A percentile compares a stretch with the other conserved stretches of the same genome.
Conservation (phyloP, 2,329 filamentous ascomycete genomes). For the Ramularia endophylla region DNA sequence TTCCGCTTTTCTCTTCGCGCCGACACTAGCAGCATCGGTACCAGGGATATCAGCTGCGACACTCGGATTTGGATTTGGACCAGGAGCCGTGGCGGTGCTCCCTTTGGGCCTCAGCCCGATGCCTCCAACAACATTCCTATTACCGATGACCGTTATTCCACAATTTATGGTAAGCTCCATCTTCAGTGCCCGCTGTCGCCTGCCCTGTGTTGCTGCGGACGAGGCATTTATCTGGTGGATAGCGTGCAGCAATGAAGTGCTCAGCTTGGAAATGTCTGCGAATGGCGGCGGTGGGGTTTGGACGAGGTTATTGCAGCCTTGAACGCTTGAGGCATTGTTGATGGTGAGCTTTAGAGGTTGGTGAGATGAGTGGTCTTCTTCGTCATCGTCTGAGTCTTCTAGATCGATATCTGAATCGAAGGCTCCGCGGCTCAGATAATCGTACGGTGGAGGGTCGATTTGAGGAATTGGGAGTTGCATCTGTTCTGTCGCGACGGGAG, state of each 20-base stretch:
- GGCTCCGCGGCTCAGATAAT: no score
- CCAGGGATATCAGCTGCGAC: neutral
- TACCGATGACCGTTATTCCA: constrained; percentile 27
- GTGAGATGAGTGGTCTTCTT: neutral
- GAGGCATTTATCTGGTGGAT: constrained; percentile 35
- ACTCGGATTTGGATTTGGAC: constrained; percentile 3
- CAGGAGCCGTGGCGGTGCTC: neutral
- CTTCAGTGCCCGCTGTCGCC: constrained; percentile 41
- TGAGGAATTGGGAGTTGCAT: no score
- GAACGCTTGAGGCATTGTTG: constrained; percentile 44
- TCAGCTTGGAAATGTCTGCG: constrained; percentile 39
- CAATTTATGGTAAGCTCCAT: constrained; percentile 40
- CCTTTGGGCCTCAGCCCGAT: constrained; percentile 24
- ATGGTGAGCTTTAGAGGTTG: constrained; percentile 45
- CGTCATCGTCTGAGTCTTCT: no score
- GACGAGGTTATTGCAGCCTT: constrained; percentile 46
- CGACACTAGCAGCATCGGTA: constrained; percentile 13
- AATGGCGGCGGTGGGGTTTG: constrained; percentile 33
- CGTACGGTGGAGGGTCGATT: no score
- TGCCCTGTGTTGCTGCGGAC: constrained; percentile 39
- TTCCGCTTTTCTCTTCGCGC: constrained; percentile 29
- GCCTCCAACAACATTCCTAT: constrained; percentile 29
- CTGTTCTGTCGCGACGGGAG: no score
- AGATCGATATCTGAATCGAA: no score
- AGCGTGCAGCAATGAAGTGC: constrained; percentile 41